Evolutionary conservation across 2,329 filamentous ascomycete genomes (phyloP).

Genomic region (Trichoderma endophyticum): DNA sequence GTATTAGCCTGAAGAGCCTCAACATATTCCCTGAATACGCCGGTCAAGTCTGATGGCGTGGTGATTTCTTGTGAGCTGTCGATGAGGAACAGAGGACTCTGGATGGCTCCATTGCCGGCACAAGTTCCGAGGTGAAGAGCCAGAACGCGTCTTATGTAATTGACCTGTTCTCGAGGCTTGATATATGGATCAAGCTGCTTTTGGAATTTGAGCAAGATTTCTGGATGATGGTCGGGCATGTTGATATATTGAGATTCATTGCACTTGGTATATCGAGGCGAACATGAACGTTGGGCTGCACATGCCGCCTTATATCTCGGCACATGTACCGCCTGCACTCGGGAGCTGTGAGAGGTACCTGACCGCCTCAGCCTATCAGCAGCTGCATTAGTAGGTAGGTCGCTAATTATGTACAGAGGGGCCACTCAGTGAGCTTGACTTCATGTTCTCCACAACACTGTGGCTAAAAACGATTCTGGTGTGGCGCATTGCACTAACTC

Average conservation of each 20-base stretch:
- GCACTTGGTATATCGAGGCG: neutral
- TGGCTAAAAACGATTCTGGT: slow-evolving; percentile 12
- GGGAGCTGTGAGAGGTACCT: neutral
- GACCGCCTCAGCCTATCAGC: neutral
- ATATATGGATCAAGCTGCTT: slow-evolving; percentile 50
- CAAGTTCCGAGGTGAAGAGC: slow-evolving; percentile 52
- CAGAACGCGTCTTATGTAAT: slow-evolving; percentile 54
- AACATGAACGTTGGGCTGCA: neutral
- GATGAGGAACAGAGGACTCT: slow-evolving; percentile 48
- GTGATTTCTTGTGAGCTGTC: slow-evolving; percentile 37
- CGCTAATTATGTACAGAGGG: neutral
- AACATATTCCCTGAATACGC: slow-evolving; percentile 53
- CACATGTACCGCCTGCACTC: neutral
- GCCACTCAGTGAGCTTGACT: neutral
- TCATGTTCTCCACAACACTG: slow-evolving; percentile 3
- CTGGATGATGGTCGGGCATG: slow-evolving; percentile 34
- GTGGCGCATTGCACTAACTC: slow-evolving; percentile 19
- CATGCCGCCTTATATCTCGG: neutral
- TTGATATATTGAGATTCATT: slow-evolving; percentile 13
- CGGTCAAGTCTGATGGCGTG: slow-evolving; percentile 39
- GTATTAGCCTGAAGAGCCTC: slow-evolving; percentile 52
- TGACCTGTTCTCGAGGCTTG: slow-evolving; percentile 55
- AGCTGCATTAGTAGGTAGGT: neutral
- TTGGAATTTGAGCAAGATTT: slow-evolving; percentile 38
- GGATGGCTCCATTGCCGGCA: slow-evolving; percentile 41